A percentile compares a stretch with the other conserved stretches of the same genome.
Evolutionary conservation across 345 rosid genomes (phyloP).

Genomic region (Citrus mangshanensis): DNA sequence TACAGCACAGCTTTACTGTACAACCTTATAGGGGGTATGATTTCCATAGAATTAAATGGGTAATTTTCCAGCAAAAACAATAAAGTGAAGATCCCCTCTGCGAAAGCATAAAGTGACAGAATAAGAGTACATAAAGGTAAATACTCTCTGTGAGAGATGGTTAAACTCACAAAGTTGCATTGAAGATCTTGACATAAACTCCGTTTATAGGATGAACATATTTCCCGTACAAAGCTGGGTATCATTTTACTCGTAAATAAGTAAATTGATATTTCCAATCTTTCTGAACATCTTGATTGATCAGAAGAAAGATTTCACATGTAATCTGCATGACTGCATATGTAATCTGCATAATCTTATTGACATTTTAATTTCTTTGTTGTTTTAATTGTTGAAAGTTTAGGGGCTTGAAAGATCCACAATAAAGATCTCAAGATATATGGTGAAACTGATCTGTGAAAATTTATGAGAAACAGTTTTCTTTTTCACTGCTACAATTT

Average conservation of each 20-base stretch:
- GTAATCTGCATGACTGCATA: no score
- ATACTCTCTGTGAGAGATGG: background rate
- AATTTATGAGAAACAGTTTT: background rate
- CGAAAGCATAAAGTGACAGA: background rate
- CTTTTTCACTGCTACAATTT: background rate
- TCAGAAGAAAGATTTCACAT: no score
- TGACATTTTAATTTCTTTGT: no score
- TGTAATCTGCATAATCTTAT: no score
- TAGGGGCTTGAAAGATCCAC: background rate
- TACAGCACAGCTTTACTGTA: background rate
- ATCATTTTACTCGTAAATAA: no score
- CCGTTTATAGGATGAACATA: background rate
- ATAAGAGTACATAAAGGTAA: background rate
- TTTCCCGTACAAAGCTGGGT: no score
- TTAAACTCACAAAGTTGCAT: background rate
- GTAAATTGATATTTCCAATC: no score
- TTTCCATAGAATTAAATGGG: background rate
- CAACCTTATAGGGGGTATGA: background rate
- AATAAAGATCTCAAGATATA: background rate
- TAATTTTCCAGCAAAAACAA: background rate
- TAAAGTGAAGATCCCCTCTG: no score
- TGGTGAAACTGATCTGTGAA: background rate
- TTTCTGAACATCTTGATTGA: no score
- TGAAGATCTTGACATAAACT: background rate
- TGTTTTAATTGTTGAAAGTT: background rate